phyloP scores from a whole-genome alignment of 1,284 basidiomycete genomes.

The Rhodofomes roseus region DNA sequence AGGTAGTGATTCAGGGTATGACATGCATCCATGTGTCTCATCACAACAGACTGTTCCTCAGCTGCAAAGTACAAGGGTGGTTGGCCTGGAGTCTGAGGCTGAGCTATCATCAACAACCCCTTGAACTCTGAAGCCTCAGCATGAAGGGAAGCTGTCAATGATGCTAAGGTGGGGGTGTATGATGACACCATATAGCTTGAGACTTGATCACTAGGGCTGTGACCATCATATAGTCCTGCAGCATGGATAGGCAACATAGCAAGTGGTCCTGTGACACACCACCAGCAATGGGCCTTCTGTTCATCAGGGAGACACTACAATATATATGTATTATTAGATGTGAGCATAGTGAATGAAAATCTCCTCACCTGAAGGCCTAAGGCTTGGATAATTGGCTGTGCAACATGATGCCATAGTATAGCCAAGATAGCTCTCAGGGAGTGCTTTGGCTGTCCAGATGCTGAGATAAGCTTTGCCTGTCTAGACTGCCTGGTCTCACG shows the following conservation, averaged over 20 bases:
- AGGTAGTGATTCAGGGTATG: not conserved
- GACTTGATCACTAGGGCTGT: not conserved
- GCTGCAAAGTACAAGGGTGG: not conserved
- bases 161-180: constrained; percentile 22
- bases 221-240: constrained; percentile 11
- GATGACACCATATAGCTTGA: constrained; percentile 20
- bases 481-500: not conserved
- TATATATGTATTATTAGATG: not conserved
- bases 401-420: not conserved
- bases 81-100: not conserved
- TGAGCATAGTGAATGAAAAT: too few species aligned
- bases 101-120: not conserved
- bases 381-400: not conserved
- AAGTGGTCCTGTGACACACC: constrained; percentile 30
- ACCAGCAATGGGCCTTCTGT: constrained; percentile 18
- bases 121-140: not conserved
- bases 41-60: not conserved
- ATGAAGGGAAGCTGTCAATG: constrained; percentile 6
- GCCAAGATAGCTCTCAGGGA: not conserved
- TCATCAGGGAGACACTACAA: not conserved
- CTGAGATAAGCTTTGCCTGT: not conserved
- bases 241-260: not conserved
- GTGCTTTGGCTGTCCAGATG: not conserved
- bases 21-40: not conserved
- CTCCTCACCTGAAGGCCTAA: not conserved